A percentile compares a stretch with the other conserved stretches of the same genome.
Evolutionary conservation across 768 basidiomycete genomes (phyloP).

Genomic region (Antrodiella citrinella): DNA sequence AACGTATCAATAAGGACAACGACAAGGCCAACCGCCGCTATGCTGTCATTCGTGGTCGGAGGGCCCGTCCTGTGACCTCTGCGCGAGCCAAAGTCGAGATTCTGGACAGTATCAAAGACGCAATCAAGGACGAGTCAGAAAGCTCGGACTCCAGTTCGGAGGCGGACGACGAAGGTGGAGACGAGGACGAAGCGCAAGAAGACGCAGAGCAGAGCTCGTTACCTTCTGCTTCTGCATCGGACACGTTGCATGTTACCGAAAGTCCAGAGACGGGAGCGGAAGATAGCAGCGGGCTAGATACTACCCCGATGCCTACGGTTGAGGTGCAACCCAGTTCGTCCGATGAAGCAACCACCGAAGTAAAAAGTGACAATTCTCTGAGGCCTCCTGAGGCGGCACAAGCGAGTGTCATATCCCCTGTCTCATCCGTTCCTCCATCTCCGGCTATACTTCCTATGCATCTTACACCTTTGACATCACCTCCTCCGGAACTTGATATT

Average conservation of each 20-base stretch:
- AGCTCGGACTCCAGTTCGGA: conserved; percentile 58
- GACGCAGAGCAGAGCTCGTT: conserved; percentile 19
- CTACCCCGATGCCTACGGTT: not conserved
- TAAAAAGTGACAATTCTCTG: conserved; percentile 8
- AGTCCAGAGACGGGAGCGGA: not conserved
- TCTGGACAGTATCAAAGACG: conserved; percentile 84
- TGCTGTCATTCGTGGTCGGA: conserved; percentile 77
- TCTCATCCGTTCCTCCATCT: conserved; percentile 45
- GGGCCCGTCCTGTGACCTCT: conserved; percentile 84
- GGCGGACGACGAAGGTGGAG: conserved; percentile 63
- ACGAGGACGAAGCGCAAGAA: conserved; percentile 28
- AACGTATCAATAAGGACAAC: conserved; percentile 68
- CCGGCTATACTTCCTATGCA: conserved; percentile 27
- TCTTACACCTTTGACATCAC: conserved; percentile 15
- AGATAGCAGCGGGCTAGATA: not conserved
- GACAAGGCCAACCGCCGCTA: conserved; percentile 74
- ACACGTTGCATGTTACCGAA: not conserved
- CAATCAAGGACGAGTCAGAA: conserved; percentile 77
- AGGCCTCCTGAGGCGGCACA: conserved; percentile 3
- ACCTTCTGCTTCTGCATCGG: not conserved
- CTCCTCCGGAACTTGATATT: conserved; percentile 44
- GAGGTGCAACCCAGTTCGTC: not conserved
- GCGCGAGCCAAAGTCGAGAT: conserved; percentile 85
- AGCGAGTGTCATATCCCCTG: conserved; percentile 4
- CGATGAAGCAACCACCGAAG: conserved; percentile 21